Percentiles rank a stretch among this genome's conserved stretches.
Conservation (phyloP, 768 basidiomycete genomes). For the Clitopilus passeckerianus region DNA sequence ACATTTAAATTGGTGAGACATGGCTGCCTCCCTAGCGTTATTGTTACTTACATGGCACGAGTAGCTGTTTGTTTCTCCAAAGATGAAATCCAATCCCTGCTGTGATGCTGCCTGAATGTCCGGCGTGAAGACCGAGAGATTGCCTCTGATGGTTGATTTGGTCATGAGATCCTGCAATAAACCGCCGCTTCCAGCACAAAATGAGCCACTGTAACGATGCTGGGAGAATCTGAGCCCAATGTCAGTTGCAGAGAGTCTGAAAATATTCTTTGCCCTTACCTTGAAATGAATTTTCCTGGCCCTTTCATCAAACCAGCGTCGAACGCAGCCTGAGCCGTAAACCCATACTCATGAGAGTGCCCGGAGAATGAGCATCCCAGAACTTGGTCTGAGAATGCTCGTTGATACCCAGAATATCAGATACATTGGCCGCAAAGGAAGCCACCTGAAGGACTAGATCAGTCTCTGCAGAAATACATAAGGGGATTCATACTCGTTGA, state of each 20-base stretch:
- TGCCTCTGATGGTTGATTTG: no score
- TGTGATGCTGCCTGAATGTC: no score
- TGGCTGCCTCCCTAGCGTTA: no score
- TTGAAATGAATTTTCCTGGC: conserved; percentile 46
- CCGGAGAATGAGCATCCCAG: conserved; percentile 43
- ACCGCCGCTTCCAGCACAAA: no score
- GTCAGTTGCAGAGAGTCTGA: no score
- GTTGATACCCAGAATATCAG: conserved; percentile 20
- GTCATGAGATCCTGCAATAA: no score
- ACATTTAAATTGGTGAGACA: conserved; percentile 31
- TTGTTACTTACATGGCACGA: conserved; percentile 32
- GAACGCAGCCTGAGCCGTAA: conserved; percentile 51
- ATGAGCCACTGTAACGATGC: no score
- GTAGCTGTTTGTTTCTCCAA: conserved; percentile 11
- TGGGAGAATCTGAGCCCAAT: no score
- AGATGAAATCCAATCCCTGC: no score
- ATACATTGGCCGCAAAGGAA: no score
- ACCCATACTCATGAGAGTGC: conserved; percentile 34
- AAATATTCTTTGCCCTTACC: no score
- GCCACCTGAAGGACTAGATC: conserved; percentile 12
- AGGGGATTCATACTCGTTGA: conserved; percentile 43
- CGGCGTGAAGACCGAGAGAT: no score
- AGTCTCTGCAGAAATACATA: conserved; percentile 45
- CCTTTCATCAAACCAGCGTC: conserved; percentile 37
- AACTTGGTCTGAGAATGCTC: conserved; percentile 35